A percentile compares a stretch with the other conserved stretches of the same genome.
Conservation (phyloP, 257 asterid genomes). For the Anisodus tanguticus region DNA sequence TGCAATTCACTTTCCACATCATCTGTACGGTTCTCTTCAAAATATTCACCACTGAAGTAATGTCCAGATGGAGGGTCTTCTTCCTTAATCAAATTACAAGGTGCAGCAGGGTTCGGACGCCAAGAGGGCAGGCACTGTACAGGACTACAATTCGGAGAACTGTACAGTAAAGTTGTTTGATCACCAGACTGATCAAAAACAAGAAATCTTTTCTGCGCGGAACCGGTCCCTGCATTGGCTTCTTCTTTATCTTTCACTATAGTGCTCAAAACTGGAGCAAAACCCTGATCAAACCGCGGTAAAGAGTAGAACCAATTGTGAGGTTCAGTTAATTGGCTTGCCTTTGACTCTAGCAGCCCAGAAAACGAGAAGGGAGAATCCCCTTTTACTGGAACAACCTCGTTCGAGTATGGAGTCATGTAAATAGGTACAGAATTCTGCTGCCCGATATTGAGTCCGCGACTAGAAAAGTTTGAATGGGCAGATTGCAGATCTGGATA, state of each 20-base stretch:
- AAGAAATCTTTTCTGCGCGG: constrained; percentile 60
- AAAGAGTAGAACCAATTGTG: constrained; percentile 45
- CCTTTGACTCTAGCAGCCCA: constrained; percentile 28
- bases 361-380: constrained; percentile 41
- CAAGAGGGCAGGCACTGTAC: constrained; percentile 42
- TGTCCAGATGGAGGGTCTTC: constrained; percentile 38
- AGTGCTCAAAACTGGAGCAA: constrained; percentile 46
- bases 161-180: constrained; percentile 65
- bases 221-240: constrained; percentile 34
- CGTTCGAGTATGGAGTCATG: constrained; percentile 44
- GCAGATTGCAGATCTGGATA: constrained; percentile 35
- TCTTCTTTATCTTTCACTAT: background rate
- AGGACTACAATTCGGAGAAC: constrained; percentile 50
- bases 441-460: constrained; percentile 40
- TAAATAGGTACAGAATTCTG: constrained; percentile 44
- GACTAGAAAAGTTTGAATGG: constrained; percentile 42
- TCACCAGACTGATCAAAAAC: constrained; percentile 86
- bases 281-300: constrained; percentile 48
- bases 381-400: constrained; percentile 46
- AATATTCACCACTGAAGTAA: constrained; percentile 34
- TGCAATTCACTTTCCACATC: constrained; percentile 58
- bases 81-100: constrained; percentile 42
- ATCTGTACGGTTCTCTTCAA: constrained; percentile 45
- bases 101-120: constrained; percentile 39
- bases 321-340: constrained; percentile 42